Evolutionary conservation across 2,329 filamentous ascomycete genomes (phyloP).

Genomic region (Neurospora sp.): DNA sequence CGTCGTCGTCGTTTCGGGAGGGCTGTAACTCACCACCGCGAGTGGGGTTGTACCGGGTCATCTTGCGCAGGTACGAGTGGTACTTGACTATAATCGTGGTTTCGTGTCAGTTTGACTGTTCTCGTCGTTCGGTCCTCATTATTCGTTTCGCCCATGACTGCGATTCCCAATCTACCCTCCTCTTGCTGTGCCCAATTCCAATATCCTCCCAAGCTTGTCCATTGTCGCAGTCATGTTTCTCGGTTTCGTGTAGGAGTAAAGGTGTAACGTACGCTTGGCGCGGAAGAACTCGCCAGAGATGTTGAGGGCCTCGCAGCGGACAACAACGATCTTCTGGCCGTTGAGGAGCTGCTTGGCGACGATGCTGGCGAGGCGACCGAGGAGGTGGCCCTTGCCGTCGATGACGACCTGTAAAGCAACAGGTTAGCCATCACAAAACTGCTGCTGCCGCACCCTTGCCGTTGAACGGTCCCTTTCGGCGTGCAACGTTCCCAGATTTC

Average conservation of each 20-base stretch:
- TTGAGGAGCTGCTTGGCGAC: slow-evolving; percentile 98
- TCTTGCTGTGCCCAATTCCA: neutral
- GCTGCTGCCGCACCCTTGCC: slow-evolving; percentile 1
- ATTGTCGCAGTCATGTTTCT: neutral
- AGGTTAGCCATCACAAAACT: slow-evolving; percentile 22
- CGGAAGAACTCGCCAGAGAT: slow-evolving; percentile 99
- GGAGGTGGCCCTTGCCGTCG: slow-evolving; percentile 99
- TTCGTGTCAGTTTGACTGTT: slow-evolving; percentile 33
- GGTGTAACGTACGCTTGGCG: slow-evolving; percentile 84
- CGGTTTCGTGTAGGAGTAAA: slow-evolving; percentile 7
- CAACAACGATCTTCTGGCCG: slow-evolving; percentile 98
- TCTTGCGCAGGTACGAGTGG: slow-evolving; percentile 99
- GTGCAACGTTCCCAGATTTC: neutral
- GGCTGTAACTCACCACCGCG: slow-evolving; percentile 67
- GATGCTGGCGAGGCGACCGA: slow-evolving; percentile 95
- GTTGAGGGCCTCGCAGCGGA: slow-evolving; percentile 98
- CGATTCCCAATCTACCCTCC: neutral
- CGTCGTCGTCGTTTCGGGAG: slow-evolving; percentile 22
- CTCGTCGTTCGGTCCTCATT: neutral
- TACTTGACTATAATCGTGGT: slow-evolving; percentile 78
- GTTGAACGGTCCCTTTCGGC: neutral
- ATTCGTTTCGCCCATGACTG: neutral
- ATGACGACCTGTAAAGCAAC: slow-evolving; percentile 69
- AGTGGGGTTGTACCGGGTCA: slow-evolving; percentile 99
- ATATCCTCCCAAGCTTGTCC: neutral